phyloP scores from a whole-genome alignment of 441 rosid species.

The Macaranga tanarius region DNA sequence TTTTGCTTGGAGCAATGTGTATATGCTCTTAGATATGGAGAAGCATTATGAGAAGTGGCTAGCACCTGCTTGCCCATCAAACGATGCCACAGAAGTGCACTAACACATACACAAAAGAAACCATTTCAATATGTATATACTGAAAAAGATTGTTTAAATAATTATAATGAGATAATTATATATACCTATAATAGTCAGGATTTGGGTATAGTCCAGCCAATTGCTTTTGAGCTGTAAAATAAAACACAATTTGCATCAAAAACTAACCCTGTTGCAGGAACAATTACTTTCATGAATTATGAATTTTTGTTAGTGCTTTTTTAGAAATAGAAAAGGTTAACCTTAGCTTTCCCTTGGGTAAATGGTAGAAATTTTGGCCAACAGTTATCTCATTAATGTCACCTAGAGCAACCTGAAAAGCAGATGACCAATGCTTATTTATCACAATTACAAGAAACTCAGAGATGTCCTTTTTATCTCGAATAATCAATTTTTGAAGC shows the following conservation, averaged over 20 bases:
- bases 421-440: too few relatives aligned
- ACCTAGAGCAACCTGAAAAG: background rate
- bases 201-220: conserved; percentile 32
- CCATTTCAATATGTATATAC: background rate
- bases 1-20: conserved; percentile 52
- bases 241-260: too few relatives aligned
- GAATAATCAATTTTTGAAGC: too few relatives aligned
- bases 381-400: background rate
- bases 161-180: background rate
- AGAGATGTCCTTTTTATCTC: too few relatives aligned
- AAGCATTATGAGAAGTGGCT: conserved; percentile 27
- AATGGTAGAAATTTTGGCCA: background rate
- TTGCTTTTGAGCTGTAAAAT: too few relatives aligned
- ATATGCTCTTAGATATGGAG: conserved; percentile 44
- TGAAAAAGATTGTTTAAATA: background rate
- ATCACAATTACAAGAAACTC: too few relatives aligned
- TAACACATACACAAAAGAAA: background rate
- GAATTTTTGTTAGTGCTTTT: too few relatives aligned
- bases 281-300: too few relatives aligned
- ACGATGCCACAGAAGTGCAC: conserved; percentile 66
- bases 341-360: background rate
- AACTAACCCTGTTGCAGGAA: too few relatives aligned
- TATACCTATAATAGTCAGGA: conserved; percentile 65
- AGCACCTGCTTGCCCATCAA: conserved; percentile 56
- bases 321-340: background rate